Percentiles rank a stretch among this genome's conserved stretches.
phyloP scores from a whole-genome alignment of 805 yeast genomes.

The Suhomyces tanzawaensis region DNA sequence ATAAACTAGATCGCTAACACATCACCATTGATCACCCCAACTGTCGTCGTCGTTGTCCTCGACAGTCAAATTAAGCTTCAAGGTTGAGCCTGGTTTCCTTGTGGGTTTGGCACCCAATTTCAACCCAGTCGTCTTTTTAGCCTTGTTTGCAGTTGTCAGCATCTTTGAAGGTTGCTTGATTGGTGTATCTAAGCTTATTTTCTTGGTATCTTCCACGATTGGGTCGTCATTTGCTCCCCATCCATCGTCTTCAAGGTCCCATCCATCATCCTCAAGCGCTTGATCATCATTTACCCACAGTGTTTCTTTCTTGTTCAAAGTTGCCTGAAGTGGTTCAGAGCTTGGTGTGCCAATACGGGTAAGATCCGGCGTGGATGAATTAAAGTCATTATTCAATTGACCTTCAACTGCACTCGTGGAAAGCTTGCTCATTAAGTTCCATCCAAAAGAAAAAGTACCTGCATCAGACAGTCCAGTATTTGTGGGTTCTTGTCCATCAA shows the following conservation, averaged over 20 bases:
- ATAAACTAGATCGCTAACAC: background rate
- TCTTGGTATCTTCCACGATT: background rate
- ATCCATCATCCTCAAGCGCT: constrained; percentile 1
- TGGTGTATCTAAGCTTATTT: constrained; percentile 2
- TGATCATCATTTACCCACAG: background rate
- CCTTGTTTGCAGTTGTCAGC: constrained; percentile 1
- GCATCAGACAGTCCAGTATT: constrained; percentile 12
- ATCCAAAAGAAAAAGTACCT: constrained; percentile 26
- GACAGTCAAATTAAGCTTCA: constrained; percentile 24
- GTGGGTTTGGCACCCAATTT: constrained; percentile 20
- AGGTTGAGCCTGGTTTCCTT: constrained; percentile 20
- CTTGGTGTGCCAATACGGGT: constrained; percentile 29
- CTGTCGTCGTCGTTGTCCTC: constrained; percentile 24
- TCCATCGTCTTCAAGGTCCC: constrained; percentile 17
- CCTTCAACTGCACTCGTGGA: constrained; percentile 30
- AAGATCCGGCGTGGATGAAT: constrained; percentile 37
- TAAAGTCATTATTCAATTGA: constrained; percentile 34
- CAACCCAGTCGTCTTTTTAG: constrained; percentile 17
- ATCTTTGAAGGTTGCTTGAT: constrained; percentile 3
- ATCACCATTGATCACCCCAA: constrained; percentile 24
- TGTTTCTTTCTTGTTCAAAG: background rate
- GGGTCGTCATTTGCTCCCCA: constrained; percentile 19
- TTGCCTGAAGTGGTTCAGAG: constrained; percentile 7
- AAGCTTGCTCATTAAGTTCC: constrained; percentile 37
- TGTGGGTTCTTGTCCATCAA: constrained; percentile 6